phyloP scores from a whole-genome alignment of 2,329 filamentous ascomycete genomes.

The Pseudogymnoascus verrucosus region DNA sequence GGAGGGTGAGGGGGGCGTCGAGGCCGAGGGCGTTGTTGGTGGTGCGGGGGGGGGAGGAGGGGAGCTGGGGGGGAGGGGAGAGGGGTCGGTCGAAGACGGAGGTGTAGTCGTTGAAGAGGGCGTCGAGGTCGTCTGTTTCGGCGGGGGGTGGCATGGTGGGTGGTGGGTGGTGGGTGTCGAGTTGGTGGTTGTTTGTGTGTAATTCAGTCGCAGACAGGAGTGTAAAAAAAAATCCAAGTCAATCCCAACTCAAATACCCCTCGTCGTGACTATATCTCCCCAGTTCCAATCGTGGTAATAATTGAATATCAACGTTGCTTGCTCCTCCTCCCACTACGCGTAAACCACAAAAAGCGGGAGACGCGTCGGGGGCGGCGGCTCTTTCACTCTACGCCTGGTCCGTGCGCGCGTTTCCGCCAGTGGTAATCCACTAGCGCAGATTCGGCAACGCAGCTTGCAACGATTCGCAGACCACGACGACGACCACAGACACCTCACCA shows the following conservation, averaged over 20 bases:
- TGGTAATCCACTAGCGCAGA: constrained; percentile 22
- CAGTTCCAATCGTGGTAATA: background rate
- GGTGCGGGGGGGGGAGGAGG: constrained; percentile 17
- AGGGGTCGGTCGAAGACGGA: constrained; percentile 24
- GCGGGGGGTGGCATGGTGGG: constrained; percentile 16
- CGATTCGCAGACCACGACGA: background rate
- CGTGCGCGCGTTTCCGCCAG: background rate
- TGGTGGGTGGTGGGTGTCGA: background rate
- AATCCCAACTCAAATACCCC: no score
- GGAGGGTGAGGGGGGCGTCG: constrained; percentile 69
- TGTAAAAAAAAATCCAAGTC: background rate
- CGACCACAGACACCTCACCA: constrained; percentile 16
- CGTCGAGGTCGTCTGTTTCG: constrained; percentile 46
- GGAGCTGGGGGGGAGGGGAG: constrained; percentile 23
- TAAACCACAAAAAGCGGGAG: background rate
- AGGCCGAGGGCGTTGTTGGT: constrained; percentile 51
- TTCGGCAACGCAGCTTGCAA: constrained; percentile 12
- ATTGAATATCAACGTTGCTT: background rate
- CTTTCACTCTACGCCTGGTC: background rate
- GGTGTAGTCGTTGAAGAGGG: constrained; percentile 53
- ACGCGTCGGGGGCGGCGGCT: background rate
- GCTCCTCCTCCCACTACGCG: background rate
- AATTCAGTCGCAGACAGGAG: background rate
- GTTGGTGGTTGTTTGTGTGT: background rate
- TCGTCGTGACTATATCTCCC: background rate